These are phyloP conservation scores for Ilex aquifolium DNA, from an alignment of 257 asterid genomes.

Conservation along the genomic window DNA sequence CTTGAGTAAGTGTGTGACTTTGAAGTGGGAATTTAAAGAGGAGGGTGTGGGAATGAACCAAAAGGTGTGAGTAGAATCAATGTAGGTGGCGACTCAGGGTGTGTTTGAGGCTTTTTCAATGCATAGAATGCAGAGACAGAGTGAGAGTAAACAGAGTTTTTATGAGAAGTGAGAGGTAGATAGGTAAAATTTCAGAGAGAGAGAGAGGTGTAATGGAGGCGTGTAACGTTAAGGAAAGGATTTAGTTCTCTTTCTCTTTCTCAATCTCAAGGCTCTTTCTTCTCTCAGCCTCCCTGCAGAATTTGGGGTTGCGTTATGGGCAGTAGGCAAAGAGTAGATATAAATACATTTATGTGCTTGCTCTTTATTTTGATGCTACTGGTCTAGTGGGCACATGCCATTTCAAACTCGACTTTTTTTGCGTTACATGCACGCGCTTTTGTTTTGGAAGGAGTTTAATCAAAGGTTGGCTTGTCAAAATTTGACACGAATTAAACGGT, in stretches of 20 bases:
- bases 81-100: slow-evolving; percentile 4
- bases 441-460: too few relatives aligned
- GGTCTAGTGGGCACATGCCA: too few relatives aligned
- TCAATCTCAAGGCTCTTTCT: slow-evolving; percentile 63
- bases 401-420: too few relatives aligned
- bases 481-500: too few relatives aligned
- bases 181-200: slow-evolving; percentile 13
- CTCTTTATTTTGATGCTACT: too few relatives aligned
- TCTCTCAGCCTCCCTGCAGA: slow-evolving; percentile 13
- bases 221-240: slow-evolving; percentile 59
- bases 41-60: not conserved
- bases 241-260: slow-evolving; percentile 43
- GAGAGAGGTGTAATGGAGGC: slow-evolving; percentile 37
- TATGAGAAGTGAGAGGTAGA: slow-evolving; percentile 8
- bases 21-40: slow-evolving; percentile 29
- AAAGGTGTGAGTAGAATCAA: not conserved
- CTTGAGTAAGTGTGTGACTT: slow-evolving; percentile 9
- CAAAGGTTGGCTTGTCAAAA: too few relatives aligned
- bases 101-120: slow-evolving; percentile 14
- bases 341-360: slow-evolving; percentile 15
- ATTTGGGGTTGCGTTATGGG: slow-evolving; percentile 29
- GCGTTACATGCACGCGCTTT: too few relatives aligned
- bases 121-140: slow-evolving; percentile 22
- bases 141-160: slow-evolving; percentile 9
- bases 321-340: slow-evolving; percentile 21